A percentile compares a stretch with the other conserved stretches of the same genome.
phyloP scores from a whole-genome alignment of 2,329 filamentous ascomycete species.

The Fusarium compactum region DNA sequence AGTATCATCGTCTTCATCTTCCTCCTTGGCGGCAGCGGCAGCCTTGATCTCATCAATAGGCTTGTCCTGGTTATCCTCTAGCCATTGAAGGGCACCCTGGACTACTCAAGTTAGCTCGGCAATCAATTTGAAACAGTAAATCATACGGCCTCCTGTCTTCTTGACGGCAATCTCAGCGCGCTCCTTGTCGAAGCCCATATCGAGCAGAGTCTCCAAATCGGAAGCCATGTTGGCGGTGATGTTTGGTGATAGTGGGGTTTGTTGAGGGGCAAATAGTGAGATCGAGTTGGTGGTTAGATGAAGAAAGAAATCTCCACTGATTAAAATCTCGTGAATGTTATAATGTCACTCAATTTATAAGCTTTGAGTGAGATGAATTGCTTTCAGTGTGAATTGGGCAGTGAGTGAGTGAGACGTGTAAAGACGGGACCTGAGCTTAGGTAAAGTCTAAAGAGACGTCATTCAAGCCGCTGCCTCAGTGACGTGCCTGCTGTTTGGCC shows the following conservation, averaged over 20 bases:
- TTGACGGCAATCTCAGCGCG: conserved; percentile 87
- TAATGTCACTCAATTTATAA: neutral
- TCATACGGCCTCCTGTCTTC: conserved; percentile 81
- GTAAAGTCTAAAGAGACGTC: conserved; percentile 42
- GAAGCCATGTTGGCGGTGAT: conserved; percentile 65
- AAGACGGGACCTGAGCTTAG: conserved; percentile 15
- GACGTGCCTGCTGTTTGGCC: conserved; percentile 22
- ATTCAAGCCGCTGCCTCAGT: conserved; percentile 47
- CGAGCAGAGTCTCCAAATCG: conserved; percentile 71
- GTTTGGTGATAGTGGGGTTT: conserved; percentile 42
- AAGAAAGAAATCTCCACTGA: neutral
- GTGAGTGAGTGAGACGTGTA: neutral
- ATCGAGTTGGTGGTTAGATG: neutral
- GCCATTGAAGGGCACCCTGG: conserved; percentile 91
- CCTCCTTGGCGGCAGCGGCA: conserved; percentile 55
- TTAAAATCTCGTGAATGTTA: neutral
- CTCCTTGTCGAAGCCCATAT: conserved; percentile 86
- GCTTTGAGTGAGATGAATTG: neutral
- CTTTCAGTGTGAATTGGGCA: neutral
- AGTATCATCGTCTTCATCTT: conserved; percentile 62
- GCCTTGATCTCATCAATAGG: conserved; percentile 82
- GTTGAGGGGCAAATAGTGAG: conserved; percentile 26
- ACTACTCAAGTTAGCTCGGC: conserved; percentile 63
- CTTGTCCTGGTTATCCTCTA: conserved; percentile 91
- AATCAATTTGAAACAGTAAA: neutral